phyloP scores from a whole-genome alignment of 306 rosid genomes.

The Cucurbita ficifolia region DNA sequence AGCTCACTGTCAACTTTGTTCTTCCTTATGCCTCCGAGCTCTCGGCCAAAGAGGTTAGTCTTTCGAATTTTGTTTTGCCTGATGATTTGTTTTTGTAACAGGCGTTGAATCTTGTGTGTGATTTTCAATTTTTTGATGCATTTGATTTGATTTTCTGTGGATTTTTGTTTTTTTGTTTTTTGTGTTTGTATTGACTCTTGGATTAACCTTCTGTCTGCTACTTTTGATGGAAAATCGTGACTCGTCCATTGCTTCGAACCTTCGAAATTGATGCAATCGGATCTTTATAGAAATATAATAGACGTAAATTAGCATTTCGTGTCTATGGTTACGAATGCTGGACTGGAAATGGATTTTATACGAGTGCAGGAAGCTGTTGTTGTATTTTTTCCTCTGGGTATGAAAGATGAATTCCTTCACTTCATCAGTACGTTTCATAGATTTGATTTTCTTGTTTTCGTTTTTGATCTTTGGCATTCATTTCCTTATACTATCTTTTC shows the following conservation, averaged over 20 bases:
- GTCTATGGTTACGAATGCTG: not conserved
- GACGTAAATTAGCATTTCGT: not conserved
- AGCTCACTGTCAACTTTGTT: conserved; percentile 88
- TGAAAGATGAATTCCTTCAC: not conserved
- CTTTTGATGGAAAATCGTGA: not conserved
- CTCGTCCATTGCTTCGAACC: not conserved
- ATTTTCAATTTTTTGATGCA: not conserved
- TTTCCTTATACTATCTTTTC: not conserved
- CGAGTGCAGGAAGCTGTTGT: not conserved
- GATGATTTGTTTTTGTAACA: not conserved
- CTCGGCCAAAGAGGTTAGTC: conserved; percentile 64
- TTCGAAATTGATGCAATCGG: not conserved
- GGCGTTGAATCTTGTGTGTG: not conserved
- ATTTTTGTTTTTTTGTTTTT: not conserved
- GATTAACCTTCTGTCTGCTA: not conserved
- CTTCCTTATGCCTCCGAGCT: conserved; percentile 81
- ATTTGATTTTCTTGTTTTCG: not conserved
- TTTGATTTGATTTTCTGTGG: not conserved
- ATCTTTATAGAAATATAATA: not conserved
- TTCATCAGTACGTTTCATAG: not conserved
- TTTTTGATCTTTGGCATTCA: not conserved
- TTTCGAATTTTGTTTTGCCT: not conserved
- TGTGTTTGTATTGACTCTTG: not conserved
- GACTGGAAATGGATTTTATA: not conserved
- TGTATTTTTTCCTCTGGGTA: not conserved